A percentile compares a stretch with the other conserved stretches of the same genome.
Conservation (phyloP, 129 eudicot species). For the Gnaphalium uliginosum region DNA sequence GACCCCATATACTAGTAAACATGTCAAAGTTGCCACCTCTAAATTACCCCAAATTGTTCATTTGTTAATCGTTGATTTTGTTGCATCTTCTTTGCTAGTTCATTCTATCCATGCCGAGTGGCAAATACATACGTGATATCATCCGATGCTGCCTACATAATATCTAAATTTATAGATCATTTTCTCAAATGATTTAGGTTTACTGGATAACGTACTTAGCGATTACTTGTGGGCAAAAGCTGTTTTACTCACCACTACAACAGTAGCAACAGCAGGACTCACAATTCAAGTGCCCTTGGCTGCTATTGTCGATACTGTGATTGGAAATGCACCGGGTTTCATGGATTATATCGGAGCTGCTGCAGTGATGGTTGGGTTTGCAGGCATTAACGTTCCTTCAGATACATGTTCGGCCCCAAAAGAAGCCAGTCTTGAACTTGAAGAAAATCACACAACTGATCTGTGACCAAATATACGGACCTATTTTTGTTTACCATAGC, state of each 20-base stretch:
- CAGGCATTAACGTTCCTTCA: slow-evolving; percentile 77
- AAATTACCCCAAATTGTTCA: not conserved
- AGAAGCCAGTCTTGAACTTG: slow-evolving; percentile 58
- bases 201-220: slow-evolving; percentile 89
- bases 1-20: not conserved
- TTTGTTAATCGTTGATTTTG: not conserved
- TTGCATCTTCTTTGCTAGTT: not conserved
- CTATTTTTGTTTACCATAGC: not conserved
- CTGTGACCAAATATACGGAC: slow-evolving; percentile 4
- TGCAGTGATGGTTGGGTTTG: slow-evolving; percentile 87
- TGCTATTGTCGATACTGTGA: slow-evolving; percentile 77
- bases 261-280: slow-evolving; percentile 99
- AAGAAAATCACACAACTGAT: slow-evolving; percentile 36
- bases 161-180: not conserved
- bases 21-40: not conserved
- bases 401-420: slow-evolving; percentile 44
- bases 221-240: slow-evolving; percentile 99
- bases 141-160: not conserved
- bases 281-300: slow-evolving; percentile 95
- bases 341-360: slow-evolving; percentile 83
- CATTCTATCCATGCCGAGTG: not conserved
- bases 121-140: not conserved
- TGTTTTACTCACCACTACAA: slow-evolving; percentile 86
- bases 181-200: slow-evolving; percentile 44
- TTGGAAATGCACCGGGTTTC: slow-evolving; percentile 66